phyloP scores from a whole-genome alignment of 2,329 filamentous ascomycete species.

The Xylaria multiplex region DNA sequence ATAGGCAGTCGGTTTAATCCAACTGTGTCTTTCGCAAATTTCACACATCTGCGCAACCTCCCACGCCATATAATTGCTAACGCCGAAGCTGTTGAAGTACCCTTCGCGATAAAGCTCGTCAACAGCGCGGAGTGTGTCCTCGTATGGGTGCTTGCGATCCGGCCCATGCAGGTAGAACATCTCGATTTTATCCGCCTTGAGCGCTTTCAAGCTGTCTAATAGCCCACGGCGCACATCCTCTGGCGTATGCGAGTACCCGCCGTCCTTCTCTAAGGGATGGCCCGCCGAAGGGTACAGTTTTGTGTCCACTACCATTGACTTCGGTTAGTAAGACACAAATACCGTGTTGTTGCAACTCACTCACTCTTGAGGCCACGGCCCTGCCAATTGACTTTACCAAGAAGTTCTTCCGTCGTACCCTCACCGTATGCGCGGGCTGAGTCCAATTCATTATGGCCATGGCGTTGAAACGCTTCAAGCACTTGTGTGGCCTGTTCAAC shows the following conservation, averaged over 20 bases:
- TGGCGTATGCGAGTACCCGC: slow-evolving; percentile 41
- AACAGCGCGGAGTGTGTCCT: slow-evolving; percentile 56
- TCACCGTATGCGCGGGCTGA: slow-evolving; percentile 73
- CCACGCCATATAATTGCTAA: slow-evolving; percentile 58
- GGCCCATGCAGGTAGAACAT: slow-evolving; percentile 53
- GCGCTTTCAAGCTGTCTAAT: slow-evolving; percentile 47
- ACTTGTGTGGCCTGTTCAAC: slow-evolving; percentile 54
- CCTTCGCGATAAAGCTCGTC: slow-evolving; percentile 51
- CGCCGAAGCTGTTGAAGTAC: slow-evolving; percentile 53
- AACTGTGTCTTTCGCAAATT: slow-evolving; percentile 55
- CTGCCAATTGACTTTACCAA: slow-evolving; percentile 54
- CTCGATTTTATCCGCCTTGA: slow-evolving; percentile 43
- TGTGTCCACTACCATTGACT: slow-evolving; percentile 50
- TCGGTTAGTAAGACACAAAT: neutral
- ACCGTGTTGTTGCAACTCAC: neutral
- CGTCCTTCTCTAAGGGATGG: slow-evolving; percentile 12
- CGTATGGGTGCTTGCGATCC: slow-evolving; percentile 55
- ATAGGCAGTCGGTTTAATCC: slow-evolving; percentile 56
- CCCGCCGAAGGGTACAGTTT: slow-evolving; percentile 48
- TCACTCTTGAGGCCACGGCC: slow-evolving; percentile 49
- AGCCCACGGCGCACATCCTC: slow-evolving; percentile 47
- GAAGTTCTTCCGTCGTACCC: slow-evolving; percentile 68
- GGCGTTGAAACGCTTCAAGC: slow-evolving; percentile 71
- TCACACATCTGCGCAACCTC: slow-evolving; percentile 57
- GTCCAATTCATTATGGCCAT: slow-evolving; percentile 72